Evolutionary conservation across 1,284 basidiomycete genomes (phyloP), one percentile per base, ranked within the genome.

Genomic region (Tilletia setariae): DNA sequence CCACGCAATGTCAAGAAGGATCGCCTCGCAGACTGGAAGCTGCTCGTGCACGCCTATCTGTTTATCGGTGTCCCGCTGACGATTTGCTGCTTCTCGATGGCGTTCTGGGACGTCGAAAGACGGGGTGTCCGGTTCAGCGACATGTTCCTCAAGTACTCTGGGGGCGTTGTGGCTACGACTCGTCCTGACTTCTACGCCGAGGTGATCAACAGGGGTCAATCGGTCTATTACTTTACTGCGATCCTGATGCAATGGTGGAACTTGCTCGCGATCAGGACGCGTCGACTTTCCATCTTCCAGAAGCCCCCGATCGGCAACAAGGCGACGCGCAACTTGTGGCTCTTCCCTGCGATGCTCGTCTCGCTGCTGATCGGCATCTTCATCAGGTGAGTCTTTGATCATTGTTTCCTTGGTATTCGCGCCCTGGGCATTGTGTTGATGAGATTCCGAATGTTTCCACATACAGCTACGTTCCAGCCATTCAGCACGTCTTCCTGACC

Each of bases 221-320:
- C 71, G 47, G 69, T 76, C 72, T 84, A 84, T 78, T 88, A 87
- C 80, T 87, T 87, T 83, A 89, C 87, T 40, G 85, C 90, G 49
- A 87, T 90, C 63, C 85, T 89, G 69, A 88, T 88, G 86, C 89
- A 90, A 83, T 90, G 87, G 85, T 88, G 65, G 51, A 76, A 78
- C 68, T 63, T 79, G 66, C 69, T 77, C 30, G 68, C 66, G 30
- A 85, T 86, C 1, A 85, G 87, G 23, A 87, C 86, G 0, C 85
- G 87, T 65, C 84, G 85, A 66, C 83, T 87, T 4, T 85, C 85
- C 59, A 81, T 88, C 68, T 73, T 79, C 66, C 77, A 79, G 64
- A 71, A 73, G 63, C 67, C 70, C 8, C 78, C 77, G 7, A 67
- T 74, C 59, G 67, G 70, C 61, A 72, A 67, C 28, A 64, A 66